These are phyloP conservation scores for Talaromyces sp. DNA, from an alignment of 2,329 filamentous ascomycete species.

Conservation along the genomic window DNA sequence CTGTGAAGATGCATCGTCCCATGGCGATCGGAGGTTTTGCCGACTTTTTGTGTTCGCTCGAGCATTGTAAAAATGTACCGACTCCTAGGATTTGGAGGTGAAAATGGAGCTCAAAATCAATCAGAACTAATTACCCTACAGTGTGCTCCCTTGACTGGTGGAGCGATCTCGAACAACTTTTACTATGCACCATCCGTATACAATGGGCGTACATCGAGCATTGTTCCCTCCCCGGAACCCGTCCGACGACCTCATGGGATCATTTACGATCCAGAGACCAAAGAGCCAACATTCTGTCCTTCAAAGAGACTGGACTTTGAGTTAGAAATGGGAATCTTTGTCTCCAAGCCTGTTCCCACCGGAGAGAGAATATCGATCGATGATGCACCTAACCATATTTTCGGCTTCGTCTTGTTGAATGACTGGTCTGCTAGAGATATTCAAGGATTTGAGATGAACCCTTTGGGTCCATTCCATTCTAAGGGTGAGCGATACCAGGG, in stretches of 20 bases:
- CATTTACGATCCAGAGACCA: slow-evolving; percentile 26
- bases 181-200: slow-evolving; percentile 53
- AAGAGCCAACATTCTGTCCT: slow-evolving; percentile 24
- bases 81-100: slow-evolving; percentile 23
- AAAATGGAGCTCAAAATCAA: background rate
- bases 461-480: slow-evolving; percentile 58
- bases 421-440: slow-evolving; percentile 58
- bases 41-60: slow-evolving; percentile 55
- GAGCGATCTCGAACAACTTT: slow-evolving; percentile 31
- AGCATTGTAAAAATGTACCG: slow-evolving; percentile 53
- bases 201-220: slow-evolving; percentile 52
- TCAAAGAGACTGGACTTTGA: slow-evolving; percentile 37
- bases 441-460: slow-evolving; percentile 58
- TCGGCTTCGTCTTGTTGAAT: slow-evolving; percentile 60
- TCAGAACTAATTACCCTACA: slow-evolving; percentile 1
- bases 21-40: slow-evolving; percentile 55
- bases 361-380: slow-evolving; percentile 39
- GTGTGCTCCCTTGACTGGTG: slow-evolving; percentile 37
- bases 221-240: slow-evolving; percentile 49
- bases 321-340: slow-evolving; percentile 45
- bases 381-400: slow-evolving; percentile 57
- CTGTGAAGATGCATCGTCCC: slow-evolving; percentile 53
- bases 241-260: slow-evolving; percentile 50
- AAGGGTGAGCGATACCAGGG: slow-evolving; percentile 36
- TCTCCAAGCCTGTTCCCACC: slow-evolving; percentile 42